Conservation (phyloP, 495 filamentous ascomycete genomes). For the Podospora anserina region DNA sequence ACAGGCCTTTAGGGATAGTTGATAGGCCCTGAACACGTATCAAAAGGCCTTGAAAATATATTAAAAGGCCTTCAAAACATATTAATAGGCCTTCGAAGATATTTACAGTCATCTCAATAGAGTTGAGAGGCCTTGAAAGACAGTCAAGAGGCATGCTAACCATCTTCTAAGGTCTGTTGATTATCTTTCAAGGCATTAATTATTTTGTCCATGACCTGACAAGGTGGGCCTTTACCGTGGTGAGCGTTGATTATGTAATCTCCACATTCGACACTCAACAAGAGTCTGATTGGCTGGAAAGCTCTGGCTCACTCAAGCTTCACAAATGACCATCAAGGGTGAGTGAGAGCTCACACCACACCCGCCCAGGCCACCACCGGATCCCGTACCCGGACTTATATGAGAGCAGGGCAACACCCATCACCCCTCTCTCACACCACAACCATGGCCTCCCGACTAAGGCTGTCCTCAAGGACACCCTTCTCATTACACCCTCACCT, state of each 20-base stretch:
- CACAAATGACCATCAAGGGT: not conserved
- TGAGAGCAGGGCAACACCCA: not conserved
- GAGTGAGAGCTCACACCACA: not conserved
- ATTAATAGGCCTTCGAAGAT: too few species aligned
- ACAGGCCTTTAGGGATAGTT: too few species aligned
- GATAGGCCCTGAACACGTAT: too few species aligned
- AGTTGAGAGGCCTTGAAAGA: too few species aligned
- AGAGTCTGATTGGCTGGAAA: constrained; percentile 11
- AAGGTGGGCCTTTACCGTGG: not conserved
- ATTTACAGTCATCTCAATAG: too few species aligned
- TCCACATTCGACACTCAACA: not conserved
- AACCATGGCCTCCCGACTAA: constrained; percentile 19
- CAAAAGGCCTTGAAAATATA: too few species aligned
- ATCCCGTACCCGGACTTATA: not conserved
- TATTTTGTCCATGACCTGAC: too few species aligned
- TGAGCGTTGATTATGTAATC: constrained; percentile 3
- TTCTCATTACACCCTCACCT: not conserved
- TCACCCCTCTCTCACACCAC: not conserved
- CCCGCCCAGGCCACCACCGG: not conserved
- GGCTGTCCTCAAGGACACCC: constrained; percentile 8
- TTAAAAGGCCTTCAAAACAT: too few species aligned
- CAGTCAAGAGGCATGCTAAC: too few species aligned
- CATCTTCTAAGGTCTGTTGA: not conserved
- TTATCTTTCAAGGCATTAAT: not conserved
- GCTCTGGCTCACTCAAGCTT: not conserved